Evolutionary conservation across 1,139 yeast species (phyloP), one percentile per base, ranked within the genome.

Genomic region (Saccharomyces hybrid): DNA sequence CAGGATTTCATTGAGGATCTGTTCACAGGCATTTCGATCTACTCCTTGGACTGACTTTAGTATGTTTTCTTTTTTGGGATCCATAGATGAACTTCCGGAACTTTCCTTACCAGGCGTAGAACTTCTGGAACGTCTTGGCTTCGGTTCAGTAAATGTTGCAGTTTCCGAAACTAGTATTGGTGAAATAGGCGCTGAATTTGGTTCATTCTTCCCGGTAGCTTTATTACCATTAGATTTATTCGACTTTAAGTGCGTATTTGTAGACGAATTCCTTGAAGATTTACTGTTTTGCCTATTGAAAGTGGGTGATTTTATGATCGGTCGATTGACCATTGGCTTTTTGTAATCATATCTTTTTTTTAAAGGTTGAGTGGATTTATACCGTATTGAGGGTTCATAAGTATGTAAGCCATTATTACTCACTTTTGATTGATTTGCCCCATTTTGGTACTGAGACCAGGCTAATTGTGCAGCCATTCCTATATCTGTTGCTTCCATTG

Each of bases 1-100:
- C 26, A 83, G 76, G 27, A 82, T 81, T 60, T 82, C 75, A 49
- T 72, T 71, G n/a, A 72, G 54, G 42, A 74, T 73, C 52, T 71
- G 75, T 44, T 73, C 74, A 24, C 80, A 78, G 4, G 80, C 74
- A 11, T 59, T 60, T 16, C 68, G 69, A 58, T 78, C 82, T 12
- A 78, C 80, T 19, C 80, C 81, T 26, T 64, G 62, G 14, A 65
- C 47, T 4, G 58, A 52, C 2, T 58, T 57, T 60, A 65, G 57
- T 2, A 64, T 57, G 38, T 52, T 52, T 14, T 55, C 48, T n/a
- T 57, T 48, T 52, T 31, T 51, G 11, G 32, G 47, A n/a, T 54
- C 47, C 21, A 14, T 9, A 3, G 31, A 12, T n/a, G 21, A 42
- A 11, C 38, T 27, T 14, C 31, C 49, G 11, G 52, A 42, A 31